A percentile compares a stretch with the other conserved stretches of the same genome.
Evolutionary conservation across 371 early-diverging fungal genomes (phyloP).

Genomic region (Blyttiomyces sp.): DNA sequence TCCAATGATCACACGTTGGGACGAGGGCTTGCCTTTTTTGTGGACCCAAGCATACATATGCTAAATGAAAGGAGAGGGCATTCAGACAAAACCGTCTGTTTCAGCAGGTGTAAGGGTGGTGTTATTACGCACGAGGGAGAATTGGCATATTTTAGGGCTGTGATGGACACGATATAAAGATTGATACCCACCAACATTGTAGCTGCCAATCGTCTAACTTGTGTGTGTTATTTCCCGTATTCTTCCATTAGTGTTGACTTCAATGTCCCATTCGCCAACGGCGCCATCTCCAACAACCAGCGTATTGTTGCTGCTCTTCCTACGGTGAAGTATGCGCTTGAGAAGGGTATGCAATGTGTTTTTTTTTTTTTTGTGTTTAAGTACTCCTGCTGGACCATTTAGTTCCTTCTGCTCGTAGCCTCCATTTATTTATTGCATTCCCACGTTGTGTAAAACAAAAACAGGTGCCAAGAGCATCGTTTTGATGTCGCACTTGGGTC

Average conservation of each 20-base stretch:
- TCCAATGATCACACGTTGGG: background rate
- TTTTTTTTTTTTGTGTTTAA: background rate
- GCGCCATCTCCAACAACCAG: conserved; percentile 93
- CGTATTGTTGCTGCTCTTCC: conserved; percentile 96
- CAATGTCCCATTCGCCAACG: conserved; percentile 94
- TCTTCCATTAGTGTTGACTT: conserved; percentile 83
- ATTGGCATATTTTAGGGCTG: background rate
- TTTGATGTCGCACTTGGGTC: conserved; percentile 97
- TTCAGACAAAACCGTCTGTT: background rate
- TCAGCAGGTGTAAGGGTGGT: background rate
- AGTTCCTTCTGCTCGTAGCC: conserved; percentile 12
- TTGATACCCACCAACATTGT: background rate
- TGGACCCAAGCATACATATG: background rate
- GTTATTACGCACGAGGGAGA: background rate
- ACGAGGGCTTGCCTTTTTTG: background rate
- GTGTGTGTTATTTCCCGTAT: background rate
- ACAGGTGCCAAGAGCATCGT: conserved; percentile 83
- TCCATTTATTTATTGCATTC: no score
- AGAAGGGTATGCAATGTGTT: conserved; percentile 60
- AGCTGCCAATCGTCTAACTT: background rate
- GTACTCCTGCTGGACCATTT: background rate
- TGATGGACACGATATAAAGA: background rate
- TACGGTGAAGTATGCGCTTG: conserved; percentile 89
- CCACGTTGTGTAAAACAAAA: no score
- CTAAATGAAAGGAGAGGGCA: background rate